Evolutionary conservation across 2,329 filamentous ascomycete genomes (phyloP).

Genomic region (Colletotrichum sp.): DNA sequence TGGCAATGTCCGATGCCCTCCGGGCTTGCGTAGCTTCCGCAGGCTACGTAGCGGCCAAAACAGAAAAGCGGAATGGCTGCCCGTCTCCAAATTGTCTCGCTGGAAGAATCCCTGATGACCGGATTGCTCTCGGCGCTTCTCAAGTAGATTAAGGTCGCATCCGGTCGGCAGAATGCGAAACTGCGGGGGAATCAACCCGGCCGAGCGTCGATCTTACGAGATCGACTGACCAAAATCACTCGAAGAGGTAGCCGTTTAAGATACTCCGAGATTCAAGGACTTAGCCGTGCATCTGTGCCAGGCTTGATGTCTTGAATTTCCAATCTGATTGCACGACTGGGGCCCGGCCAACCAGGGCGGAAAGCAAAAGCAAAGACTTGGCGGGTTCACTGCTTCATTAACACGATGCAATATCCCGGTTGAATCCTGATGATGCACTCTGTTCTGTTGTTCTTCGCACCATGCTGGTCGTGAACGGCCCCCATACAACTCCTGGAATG

Average conservation of each 20-base stretch:
- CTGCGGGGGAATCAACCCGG: not conserved
- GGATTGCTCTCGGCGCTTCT: not conserved
- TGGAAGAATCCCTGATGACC: not conserved
- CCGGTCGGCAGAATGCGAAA: not conserved
- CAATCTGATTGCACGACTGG: not conserved
- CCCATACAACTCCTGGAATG: not conserved
- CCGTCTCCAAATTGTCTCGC: not conserved
- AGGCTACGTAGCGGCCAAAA: not conserved
- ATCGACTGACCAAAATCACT: not conserved
- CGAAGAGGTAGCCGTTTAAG: not conserved
- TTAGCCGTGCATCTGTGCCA: not conserved
- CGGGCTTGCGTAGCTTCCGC: not conserved
- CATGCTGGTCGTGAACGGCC: not conserved
- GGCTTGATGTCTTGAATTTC: not conserved
- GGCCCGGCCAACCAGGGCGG: not conserved
- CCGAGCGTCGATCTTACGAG: not conserved
- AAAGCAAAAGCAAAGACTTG: not conserved
- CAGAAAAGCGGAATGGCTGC: not conserved
- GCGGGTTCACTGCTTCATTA: not conserved
- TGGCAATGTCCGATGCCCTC: rapidly evolving
- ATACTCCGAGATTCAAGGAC: not conserved
- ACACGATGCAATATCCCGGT: not conserved
- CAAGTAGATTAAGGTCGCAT: not conserved
- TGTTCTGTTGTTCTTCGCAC: not conserved
- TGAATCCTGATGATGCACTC: not conserved